These are phyloP conservation scores for Candida sojae DNA, from an alignment of 1,139 yeast species.

Conservation along the genomic window DNA sequence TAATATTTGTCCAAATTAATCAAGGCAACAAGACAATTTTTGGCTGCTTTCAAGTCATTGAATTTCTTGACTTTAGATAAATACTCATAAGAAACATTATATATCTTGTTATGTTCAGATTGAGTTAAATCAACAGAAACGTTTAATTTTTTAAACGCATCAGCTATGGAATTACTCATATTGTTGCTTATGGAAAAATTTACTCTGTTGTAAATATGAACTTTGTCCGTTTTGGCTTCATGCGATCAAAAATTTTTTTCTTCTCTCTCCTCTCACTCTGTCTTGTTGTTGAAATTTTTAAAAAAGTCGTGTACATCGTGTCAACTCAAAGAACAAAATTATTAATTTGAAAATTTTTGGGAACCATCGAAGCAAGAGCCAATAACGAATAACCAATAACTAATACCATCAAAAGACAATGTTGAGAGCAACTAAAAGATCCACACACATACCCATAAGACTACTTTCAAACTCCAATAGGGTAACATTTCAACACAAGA, in stretches of 20 bases:
- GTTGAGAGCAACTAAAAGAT: constrained; percentile 3
- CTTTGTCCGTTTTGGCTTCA: not conserved
- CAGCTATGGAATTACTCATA: constrained; percentile 45
- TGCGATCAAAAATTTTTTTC: not conserved
- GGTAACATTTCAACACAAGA: constrained; percentile 15
- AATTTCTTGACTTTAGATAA: constrained; percentile 41
- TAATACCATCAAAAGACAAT: not conserved
- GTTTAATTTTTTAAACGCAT: constrained; percentile 45
- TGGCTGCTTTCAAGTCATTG: constrained; percentile 54
- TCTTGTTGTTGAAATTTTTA: not conserved
- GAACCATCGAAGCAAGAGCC: not conserved
- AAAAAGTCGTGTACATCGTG: not conserved
- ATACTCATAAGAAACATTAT: constrained; percentile 44
- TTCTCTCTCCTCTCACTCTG: not conserved
- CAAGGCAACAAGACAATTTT: constrained; percentile 65
- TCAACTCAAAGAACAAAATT: not conserved
- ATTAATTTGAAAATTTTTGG: constrained; percentile 1
- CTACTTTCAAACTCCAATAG: constrained; percentile 7
- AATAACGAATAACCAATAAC: not conserved
- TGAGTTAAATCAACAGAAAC: constrained; percentile 26
- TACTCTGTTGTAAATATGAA: no score
- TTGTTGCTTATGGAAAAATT: not conserved
- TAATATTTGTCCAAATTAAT: constrained; percentile 72
- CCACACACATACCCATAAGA: constrained; percentile 2
- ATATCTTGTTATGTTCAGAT: constrained; percentile 42